phyloP scores from a whole-genome alignment of 352 stramenopile genomes.

The Pythium periplocum region DNA sequence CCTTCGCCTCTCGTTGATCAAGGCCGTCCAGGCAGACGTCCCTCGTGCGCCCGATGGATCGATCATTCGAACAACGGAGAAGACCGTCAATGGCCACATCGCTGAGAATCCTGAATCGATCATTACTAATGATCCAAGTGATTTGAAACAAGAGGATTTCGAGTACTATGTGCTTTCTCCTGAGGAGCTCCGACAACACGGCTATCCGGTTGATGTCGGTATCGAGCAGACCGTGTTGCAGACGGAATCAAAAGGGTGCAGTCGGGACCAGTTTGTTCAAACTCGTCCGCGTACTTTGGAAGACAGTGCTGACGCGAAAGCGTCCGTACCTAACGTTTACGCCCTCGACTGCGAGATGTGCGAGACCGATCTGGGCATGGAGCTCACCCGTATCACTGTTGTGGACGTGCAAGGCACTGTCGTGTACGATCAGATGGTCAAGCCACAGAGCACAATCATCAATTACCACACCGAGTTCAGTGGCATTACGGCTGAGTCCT shows the following conservation, averaged over 20 bases:
- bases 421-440: slow-evolving; percentile 84
- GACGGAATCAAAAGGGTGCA: slow-evolving; percentile 37
- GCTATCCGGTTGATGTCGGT: slow-evolving; percentile 54
- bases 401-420: slow-evolving; percentile 47
- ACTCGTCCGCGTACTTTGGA: slow-evolving; percentile 27
- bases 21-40: slow-evolving; percentile 50
- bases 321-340: slow-evolving; percentile 34
- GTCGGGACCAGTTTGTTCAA: slow-evolving; percentile 49
- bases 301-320: slow-evolving; percentile 4
- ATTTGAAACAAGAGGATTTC: slow-evolving; percentile 18
- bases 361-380: slow-evolving; percentile 79
- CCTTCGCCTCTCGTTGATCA: slow-evolving; percentile 63
- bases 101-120: too few relatives aligned
- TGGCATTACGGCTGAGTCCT: slow-evolving; percentile 79
- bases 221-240: slow-evolving; percentile 56
- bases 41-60: slow-evolving; percentile 37
- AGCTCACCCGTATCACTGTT: slow-evolving; percentile 79
- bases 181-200: slow-evolving; percentile 68
- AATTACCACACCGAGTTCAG: slow-evolving; percentile 89
- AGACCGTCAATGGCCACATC: neutral
- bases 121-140: slow-evolving; percentile 6
- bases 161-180: slow-evolving; percentile 56
- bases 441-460: slow-evolving; percentile 80
- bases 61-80: slow-evolving; percentile 22
- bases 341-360: slow-evolving; percentile 90